Conservation (phyloP, 805 yeast genomes). For the Wickerhamomyces alni region DNA sequence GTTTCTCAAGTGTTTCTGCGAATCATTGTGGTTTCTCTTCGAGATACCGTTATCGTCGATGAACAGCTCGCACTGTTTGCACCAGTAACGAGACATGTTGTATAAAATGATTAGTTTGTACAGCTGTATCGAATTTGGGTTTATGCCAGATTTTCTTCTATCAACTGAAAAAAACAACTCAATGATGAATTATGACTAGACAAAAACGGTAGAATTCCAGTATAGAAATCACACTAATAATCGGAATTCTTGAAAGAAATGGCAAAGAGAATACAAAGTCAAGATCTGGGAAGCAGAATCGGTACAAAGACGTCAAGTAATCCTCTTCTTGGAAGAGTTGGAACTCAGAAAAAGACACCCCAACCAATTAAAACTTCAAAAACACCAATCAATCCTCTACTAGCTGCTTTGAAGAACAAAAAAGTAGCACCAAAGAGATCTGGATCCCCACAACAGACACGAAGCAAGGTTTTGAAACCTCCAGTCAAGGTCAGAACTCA, state of each 20-base stretch:
- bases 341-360: neutral
- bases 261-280: neutral
- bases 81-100: neutral
- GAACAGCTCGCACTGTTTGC: constrained; percentile 12
- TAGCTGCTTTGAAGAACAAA: neutral
- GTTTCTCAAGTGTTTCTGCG: constrained; percentile 25
- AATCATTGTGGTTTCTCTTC: constrained; percentile 27
- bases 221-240: too few species aligned
- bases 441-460: neutral
- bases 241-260: neutral
- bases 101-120: too few species aligned
- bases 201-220: too few species aligned
- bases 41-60: constrained; percentile 30
- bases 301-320: neutral
- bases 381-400: neutral
- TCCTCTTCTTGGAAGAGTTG: neutral
- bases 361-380: neutral
- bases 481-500: neutral
- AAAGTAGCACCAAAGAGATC: neutral
- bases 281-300: neutral
- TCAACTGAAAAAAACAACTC: too few species aligned
- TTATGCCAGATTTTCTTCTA: too few species aligned
- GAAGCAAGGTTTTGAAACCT: too few species aligned
- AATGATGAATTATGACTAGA: too few species aligned
- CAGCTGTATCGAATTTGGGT: too few species aligned